Evolutionary conservation across 352 stramenopile species (phyloP).

Genomic region (Phytophthora fragariaefolia): DNA sequence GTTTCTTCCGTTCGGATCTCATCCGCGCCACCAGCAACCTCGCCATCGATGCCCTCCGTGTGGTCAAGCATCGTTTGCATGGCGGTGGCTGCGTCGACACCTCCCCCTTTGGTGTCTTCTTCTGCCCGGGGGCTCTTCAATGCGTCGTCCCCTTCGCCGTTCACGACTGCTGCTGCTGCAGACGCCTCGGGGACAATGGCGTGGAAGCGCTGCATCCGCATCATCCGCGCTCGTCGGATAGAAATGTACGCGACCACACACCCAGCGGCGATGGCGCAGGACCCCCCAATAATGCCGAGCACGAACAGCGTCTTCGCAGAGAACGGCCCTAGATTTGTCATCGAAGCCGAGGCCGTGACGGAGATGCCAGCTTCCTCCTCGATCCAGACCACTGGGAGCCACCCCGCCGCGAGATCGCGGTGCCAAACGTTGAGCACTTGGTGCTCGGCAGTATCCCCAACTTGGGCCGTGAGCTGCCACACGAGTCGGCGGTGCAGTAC

Average conservation of each 20-base stretch:
- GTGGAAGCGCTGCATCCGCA: constrained; percentile 23
- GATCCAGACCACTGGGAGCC: constrained; percentile 58
- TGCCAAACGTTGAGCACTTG: constrained; percentile 52
- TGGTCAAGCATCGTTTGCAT: constrained; percentile 26
- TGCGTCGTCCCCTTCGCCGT: not conserved
- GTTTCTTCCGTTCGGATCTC: constrained; percentile 11
- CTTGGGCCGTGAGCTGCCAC: constrained; percentile 53
- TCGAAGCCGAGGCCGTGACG: constrained; percentile 10
- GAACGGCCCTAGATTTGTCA: constrained; percentile 16
- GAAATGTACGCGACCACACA: constrained; percentile 24
- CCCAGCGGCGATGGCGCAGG: constrained; percentile 19
- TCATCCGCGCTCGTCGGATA: constrained; percentile 21
- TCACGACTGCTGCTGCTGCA: not conserved
- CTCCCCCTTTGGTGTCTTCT: not conserved
- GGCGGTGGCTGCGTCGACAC: not conserved
- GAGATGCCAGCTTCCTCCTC: constrained; percentile 55
- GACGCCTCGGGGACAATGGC: constrained; percentile 25
- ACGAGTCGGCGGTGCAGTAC: constrained; percentile 57
- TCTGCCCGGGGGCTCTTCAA: not conserved
- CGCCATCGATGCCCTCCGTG: constrained; percentile 21
- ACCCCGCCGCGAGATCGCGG: constrained; percentile 18
- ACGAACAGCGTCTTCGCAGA: constrained; percentile 22
- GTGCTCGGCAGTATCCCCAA: constrained; percentile 13
- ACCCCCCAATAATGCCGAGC: constrained; percentile 14
- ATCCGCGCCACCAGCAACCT: not conserved